Conservation (phyloP, 352 stramenopile species). For the Aphanomyces astaci region DNA sequence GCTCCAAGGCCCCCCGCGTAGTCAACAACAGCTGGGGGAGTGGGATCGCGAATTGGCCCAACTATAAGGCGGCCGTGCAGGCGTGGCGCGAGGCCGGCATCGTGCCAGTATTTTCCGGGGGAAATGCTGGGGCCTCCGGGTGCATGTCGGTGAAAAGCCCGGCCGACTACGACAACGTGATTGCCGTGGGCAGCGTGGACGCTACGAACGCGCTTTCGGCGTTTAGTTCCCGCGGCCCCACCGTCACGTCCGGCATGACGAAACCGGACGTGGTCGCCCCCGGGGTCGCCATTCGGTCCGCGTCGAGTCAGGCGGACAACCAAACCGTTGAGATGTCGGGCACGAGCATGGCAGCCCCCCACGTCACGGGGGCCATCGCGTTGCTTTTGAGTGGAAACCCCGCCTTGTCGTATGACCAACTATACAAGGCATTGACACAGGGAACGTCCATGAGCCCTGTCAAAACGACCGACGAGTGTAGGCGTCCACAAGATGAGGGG, state of each 20-base stretch:
- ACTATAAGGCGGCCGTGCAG: constrained; percentile 39
- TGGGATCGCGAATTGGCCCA: constrained; percentile 13
- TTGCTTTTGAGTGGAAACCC: constrained; percentile 42
- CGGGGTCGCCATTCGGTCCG: constrained; percentile 38
- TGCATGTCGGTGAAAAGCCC: constrained; percentile 45
- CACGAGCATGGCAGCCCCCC: constrained; percentile 59
- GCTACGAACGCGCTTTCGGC: constrained; percentile 34
- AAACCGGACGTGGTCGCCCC: constrained; percentile 54
- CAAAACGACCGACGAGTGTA: no score
- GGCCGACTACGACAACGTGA: constrained; percentile 45
- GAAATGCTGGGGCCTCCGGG: constrained; percentile 39
- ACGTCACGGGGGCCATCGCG: constrained; percentile 49
- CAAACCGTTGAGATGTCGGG: constrained; percentile 54
- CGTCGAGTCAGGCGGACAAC: constrained; percentile 37
- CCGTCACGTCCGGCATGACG: constrained; percentile 28
- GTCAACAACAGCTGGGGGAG: constrained; percentile 70
- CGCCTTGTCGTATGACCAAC: constrained; percentile 33
- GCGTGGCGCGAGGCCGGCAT: constrained; percentile 45
- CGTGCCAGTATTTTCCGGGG: constrained; percentile 48
- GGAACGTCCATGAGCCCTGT: no score
- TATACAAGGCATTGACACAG: constrained; percentile 34
- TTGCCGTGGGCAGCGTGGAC: constrained; percentile 54
- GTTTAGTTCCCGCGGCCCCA: constrained; percentile 52
- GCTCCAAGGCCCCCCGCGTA: constrained; percentile 41
- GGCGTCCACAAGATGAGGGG: no score